A percentile compares a stretch with the other conserved stretches of the same genome.
Conservation (phyloP, 345 rosid species). For the Clausena lansium region DNA sequence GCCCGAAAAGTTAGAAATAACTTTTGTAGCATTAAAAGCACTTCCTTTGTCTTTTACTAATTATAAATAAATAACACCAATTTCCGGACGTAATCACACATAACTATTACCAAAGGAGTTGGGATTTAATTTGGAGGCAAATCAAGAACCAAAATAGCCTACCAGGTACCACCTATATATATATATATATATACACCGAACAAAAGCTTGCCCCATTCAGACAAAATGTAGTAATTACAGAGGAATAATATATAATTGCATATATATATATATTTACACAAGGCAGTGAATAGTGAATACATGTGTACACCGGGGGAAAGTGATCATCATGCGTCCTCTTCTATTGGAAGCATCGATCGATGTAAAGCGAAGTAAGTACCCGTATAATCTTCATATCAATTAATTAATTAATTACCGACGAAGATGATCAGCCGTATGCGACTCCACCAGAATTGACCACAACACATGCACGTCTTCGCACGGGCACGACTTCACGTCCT, state of each 20-base stretch:
- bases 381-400: too few relatives aligned
- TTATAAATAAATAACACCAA: not conserved
- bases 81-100: not conserved
- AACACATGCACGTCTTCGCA: conserved; percentile 46
- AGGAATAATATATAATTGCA: not conserved
- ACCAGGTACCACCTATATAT: too few relatives aligned
- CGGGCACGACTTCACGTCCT: conserved; percentile 47
- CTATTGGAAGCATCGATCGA: too few relatives aligned
- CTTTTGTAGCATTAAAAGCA: not conserved
- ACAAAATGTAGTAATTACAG: not conserved
- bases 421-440: conserved; percentile 17
- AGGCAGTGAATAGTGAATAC: too few relatives aligned
- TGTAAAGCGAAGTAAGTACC: too few relatives aligned
- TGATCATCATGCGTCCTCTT: not conserved
- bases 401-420: not conserved
- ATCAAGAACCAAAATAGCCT: not conserved
- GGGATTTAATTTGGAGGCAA: not conserved
- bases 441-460: conserved; percentile 42
- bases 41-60: not conserved
- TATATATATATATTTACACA: too few relatives aligned
- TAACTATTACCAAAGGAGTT: too few relatives aligned
- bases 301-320: not conserved
- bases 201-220: not conserved
- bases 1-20: too few relatives aligned
- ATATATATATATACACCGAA: not conserved